Base-by-base conservation (phyloP, 305 asterid genomes). In the Fraxinus platypoda region DNA sequence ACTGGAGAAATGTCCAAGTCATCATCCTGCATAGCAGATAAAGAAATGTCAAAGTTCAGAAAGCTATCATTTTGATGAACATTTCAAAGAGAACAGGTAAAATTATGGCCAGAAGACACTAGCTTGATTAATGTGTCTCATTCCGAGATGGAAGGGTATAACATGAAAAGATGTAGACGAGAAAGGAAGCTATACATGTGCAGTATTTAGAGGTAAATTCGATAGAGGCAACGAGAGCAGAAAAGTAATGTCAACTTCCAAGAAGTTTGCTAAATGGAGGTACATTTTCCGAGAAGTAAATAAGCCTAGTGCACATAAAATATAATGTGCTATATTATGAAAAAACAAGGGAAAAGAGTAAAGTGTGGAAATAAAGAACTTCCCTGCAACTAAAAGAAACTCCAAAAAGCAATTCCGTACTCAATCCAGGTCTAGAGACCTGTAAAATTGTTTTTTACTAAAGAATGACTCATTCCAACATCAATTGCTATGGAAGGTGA, bases 1-100 rank as follows among this genome's bases (percentile, higher is more conserved):
- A 92, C 91, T 23, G 98, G 97, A 52, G 98, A 92, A 77, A 91
- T 90, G 81, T 90, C 97, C 88, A 97, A 87, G 76, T 94, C 99
- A 75, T 95, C 98, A 83, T 94, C 99, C 99, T 97, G 92, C 86
- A 82, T 17, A 59, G 57, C 82, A 71, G 71, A 84, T 77, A 57
- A 81, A 78, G 43, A 78, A 33, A 19, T 31, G 23, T 62, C 66
- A 75, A 43, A 2, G 34, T 0, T 62, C 0, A 76, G 35, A 68
- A 30, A 30, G 35, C 0, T 17, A 49, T 17, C n/a, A 1, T 66
- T 66, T 62, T 26, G 34, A 4, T 66, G 35, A 66, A 26, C 17
- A 26, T 31, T 77, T 57, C 57, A 75, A 62, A 35, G 19, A 17
- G 31, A 21, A 8, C 7, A 28, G 74, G 37, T 2, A 33, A 78